Percentiles rank a stretch among this genome's conserved stretches.
Conservation (phyloP, 2,329 filamentous ascomycete genomes). For the Penicillium janthinellum region DNA sequence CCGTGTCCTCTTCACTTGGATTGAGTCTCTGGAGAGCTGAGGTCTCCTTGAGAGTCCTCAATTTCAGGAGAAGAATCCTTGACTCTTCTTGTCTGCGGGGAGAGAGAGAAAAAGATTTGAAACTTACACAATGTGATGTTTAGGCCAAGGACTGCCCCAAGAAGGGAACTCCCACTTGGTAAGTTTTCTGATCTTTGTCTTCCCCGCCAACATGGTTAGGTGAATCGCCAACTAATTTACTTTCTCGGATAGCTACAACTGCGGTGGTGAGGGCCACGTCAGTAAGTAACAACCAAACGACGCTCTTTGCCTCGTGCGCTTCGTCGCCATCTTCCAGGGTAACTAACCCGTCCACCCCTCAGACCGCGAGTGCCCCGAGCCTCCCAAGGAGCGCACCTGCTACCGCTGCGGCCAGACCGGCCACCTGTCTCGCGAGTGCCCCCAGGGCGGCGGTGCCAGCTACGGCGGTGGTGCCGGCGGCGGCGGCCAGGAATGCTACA, state of each 20-base stretch:
- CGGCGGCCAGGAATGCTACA: slow-evolving; percentile 80
- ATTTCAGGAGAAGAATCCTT: background rate
- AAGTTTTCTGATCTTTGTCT: slow-evolving; percentile 39
- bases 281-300: slow-evolving; percentile 56
- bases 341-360: slow-evolving; percentile 12
- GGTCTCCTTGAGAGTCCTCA: slow-evolving; percentile 18
- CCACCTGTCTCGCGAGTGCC: slow-evolving; percentile 83
- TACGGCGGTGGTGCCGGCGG: slow-evolving; percentile 46
- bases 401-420: slow-evolving; percentile 71
- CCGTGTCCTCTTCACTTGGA: slow-evolving; percentile 4
- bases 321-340: background rate
- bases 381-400: slow-evolving; percentile 79
- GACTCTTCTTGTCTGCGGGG: background rate
- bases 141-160: slow-evolving; percentile 84
- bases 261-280: slow-evolving; percentile 78
- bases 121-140: slow-evolving; percentile 27
- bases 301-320: background rate
- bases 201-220: background rate
- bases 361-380: slow-evolving; percentile 89
- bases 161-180: slow-evolving; percentile 82
- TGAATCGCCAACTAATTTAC: slow-evolving; percentile 9
- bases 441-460: slow-evolving; percentile 46
- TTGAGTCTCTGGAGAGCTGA: background rate
- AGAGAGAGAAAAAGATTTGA: background rate
- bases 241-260: slow-evolving; percentile 67